Evolutionary conservation across 768 basidiomycete genomes (phyloP).

Genomic region (Agaricus blazei): DNA sequence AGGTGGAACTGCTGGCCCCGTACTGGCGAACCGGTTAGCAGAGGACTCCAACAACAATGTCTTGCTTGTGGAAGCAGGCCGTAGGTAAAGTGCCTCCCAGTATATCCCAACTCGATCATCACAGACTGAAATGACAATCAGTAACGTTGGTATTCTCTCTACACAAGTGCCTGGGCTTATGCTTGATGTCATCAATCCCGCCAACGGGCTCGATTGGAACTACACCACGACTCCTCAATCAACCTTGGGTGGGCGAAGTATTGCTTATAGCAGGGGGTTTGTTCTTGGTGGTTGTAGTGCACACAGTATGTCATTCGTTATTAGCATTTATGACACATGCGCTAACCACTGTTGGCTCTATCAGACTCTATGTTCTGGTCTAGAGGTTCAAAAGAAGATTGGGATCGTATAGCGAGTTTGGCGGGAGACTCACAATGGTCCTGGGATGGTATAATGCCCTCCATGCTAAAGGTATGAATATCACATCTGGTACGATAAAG

Average conservation of each 20-base stretch:
- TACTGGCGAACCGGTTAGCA: slow-evolving; percentile 46
- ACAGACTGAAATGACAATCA: background rate
- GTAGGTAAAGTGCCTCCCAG: slow-evolving; percentile 32
- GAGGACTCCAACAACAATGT: slow-evolving; percentile 44
- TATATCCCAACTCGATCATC: slow-evolving; percentile 3
- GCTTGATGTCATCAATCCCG: slow-evolving; percentile 10
- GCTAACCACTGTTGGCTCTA: background rate
- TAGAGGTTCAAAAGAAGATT: slow-evolving; percentile 36
- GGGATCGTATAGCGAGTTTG: slow-evolving; percentile 44
- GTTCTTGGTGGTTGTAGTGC: slow-evolving; percentile 24
- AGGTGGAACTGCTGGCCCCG: slow-evolving; percentile 53
- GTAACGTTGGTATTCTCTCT: slow-evolving; percentile 10
- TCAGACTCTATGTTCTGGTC: slow-evolving; percentile 24
- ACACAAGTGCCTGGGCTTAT: slow-evolving; percentile 9
- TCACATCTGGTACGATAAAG: background rate
- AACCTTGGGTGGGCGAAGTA: slow-evolving; percentile 16
- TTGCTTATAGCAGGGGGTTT: slow-evolving; percentile 19
- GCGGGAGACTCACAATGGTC: slow-evolving; percentile 45
- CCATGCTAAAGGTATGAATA: slow-evolving; percentile 19
- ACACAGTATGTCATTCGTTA: slow-evolving; percentile 18
- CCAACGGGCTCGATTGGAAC: slow-evolving; percentile 21
- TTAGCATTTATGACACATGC: background rate
- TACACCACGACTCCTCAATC: slow-evolving; percentile 21
- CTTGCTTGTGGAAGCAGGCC: slow-evolving; percentile 49
- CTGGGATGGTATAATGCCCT: slow-evolving; percentile 24